A percentile compares a stretch with the other conserved stretches of the same genome.
Conservation (phyloP, 345 rosid genomes). For the Sisymbrium irio region DNA sequence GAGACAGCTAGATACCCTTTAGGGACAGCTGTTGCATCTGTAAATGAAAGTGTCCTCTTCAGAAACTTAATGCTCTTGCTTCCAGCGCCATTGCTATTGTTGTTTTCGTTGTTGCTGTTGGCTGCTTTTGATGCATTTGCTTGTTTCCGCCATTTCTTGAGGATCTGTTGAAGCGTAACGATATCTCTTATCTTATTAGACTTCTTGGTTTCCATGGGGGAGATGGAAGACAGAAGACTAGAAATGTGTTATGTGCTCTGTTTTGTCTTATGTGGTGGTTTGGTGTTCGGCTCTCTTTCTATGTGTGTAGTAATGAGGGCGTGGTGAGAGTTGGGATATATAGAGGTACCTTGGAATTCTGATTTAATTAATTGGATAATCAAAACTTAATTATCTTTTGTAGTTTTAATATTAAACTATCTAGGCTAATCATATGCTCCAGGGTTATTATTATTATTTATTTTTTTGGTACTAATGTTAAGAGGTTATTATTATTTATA, state of each 20-base stretch:
- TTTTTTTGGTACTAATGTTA: too few relatives aligned
- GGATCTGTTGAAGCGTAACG: conserved; percentile 79
- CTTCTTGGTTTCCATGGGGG: conserved; percentile 62
- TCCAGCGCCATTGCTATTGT: conserved; percentile 16
- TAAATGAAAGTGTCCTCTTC: conserved; percentile 67
- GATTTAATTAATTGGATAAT: background rate
- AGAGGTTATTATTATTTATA: background rate
- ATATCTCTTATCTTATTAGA: conserved; percentile 86
- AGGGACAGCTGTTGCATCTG: conserved; percentile 47
- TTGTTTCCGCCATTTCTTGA: conserved; percentile 85
- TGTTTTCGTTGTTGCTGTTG: conserved; percentile 4
- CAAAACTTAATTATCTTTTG: background rate
- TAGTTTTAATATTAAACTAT: background rate
- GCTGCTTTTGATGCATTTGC: conserved; percentile 49
- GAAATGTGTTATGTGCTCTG: background rate
- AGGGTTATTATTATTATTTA: too few relatives aligned
- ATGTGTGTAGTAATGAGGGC: background rate
- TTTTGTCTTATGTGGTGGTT: conserved; percentile 3
- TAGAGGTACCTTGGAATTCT: background rate
- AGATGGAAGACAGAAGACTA: background rate
- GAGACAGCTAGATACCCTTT: conserved; percentile 64
- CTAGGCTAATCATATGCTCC: conserved; percentile 1
- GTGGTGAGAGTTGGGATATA: conserved; percentile 14
- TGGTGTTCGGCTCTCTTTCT: conserved; percentile 4
- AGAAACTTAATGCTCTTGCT: conserved; percentile 66